Base-by-base conservation (phyloP, 164 flowering plant species). In the Malania oleifera region DNA sequence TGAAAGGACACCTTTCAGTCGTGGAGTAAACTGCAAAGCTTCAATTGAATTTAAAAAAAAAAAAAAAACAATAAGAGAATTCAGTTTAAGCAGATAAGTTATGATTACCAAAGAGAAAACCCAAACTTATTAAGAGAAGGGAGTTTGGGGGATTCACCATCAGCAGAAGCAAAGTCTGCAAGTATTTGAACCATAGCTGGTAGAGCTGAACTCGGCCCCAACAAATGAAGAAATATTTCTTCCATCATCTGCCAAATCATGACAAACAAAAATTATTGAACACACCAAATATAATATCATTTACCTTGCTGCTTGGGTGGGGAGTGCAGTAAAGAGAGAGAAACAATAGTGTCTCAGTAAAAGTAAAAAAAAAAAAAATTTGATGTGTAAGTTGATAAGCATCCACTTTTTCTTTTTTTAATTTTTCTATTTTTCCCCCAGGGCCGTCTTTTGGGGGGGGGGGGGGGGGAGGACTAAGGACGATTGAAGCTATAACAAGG, bases 101-200 rank as follows among this genome's bases (percentile, higher is more conserved):
- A 5, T 40, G 45, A 54, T 31, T n/a, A 17, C 27, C 37, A 40
- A 13, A 54, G 7, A 60, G 62, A 34, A 10, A 52, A 17, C 23
- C 15, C 29, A 68, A 67, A 25, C 18, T 37, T 31, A 49, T 45
- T n/a, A 52, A 53, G 37, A 55, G 51, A 41, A 48, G 9, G 25
- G 4, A 67, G 64, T 44, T 40, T 43, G 46, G 46, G 65, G 52
- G 27, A 41, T 67, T 56, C 67, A 90, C 99, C 93, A 80, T 91
- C 88, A 59, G 84, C 80, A 51, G 88, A 75, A 66, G 99, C 91
- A 69, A 91, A 95, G 54, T 95, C 93, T 41, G 99, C 95, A 62
- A 95, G 93, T 52, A 85, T 79, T 76, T 88, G 97, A 78, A 95
- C 89, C 97, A 91, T 91, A 20, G 93, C 87, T 23, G 89, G 93